Conservation (phyloP, 805 yeast species). For the Kuraishia cidri region DNA sequence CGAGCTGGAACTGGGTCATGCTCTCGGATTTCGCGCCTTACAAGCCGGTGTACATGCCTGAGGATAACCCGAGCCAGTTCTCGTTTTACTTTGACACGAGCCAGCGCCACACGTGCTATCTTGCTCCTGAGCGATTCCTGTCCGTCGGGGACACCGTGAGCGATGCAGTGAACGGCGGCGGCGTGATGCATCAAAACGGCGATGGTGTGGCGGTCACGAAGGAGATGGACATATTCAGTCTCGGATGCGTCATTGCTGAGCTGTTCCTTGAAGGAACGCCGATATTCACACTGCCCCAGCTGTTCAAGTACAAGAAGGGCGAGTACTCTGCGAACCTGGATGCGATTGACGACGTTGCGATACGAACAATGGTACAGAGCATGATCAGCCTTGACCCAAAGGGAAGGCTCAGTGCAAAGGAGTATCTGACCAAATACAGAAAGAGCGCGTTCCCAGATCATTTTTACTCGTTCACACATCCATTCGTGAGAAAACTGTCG, state of each 20-base stretch:
- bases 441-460: conserved; percentile 52
- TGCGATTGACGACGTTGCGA: conserved; percentile 37
- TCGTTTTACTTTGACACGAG: conserved; percentile 91
- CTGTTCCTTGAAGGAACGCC: conserved; percentile 81
- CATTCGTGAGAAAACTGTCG: conserved; percentile 44
- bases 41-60: conserved; percentile 83
- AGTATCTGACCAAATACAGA: conserved; percentile 40
- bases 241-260: conserved; percentile 89
- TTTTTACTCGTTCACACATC: conserved; percentile 62
- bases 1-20: conserved; percentile 83
- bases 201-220: conserved; percentile 29
- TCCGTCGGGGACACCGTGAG: conserved; percentile 14
- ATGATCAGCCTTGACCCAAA: conserved; percentile 62
- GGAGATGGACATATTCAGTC: conserved; percentile 74
- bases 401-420: conserved; percentile 45
- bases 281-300: conserved; percentile 76
- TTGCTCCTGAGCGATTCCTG: conserved; percentile 89
- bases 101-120: conserved; percentile 75
- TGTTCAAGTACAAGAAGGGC: conserved; percentile 70
- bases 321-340: conserved; percentile 60
- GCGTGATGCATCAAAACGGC: conserved; percentile 16
- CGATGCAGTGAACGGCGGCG: background rate
- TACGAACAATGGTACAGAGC: conserved; percentile 46
- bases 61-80: conserved; percentile 87
- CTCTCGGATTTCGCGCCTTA: conserved; percentile 77